Evolutionary conservation across 1,284 basidiomycete species (phyloP).

Genomic region (Ceratobasidium papillatum): DNA sequence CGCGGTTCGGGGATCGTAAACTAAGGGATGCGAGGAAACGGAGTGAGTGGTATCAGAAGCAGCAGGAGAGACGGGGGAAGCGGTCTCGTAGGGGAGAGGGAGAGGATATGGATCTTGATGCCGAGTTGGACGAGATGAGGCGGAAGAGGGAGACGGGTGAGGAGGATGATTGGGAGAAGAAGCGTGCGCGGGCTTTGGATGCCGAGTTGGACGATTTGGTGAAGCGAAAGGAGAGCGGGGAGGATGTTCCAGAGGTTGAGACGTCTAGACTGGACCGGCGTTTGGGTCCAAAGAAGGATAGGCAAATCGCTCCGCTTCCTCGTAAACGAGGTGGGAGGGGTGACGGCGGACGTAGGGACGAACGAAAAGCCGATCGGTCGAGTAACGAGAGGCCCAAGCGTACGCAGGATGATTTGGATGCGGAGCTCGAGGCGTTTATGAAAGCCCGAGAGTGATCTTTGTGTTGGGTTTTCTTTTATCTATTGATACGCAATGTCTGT

Average conservation of each 20-base stretch:
- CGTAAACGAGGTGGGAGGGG: slow-evolving; percentile 17
- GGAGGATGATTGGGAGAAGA: not conserved
- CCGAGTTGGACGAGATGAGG: slow-evolving; percentile 36
- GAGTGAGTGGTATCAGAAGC: slow-evolving; percentile 26
- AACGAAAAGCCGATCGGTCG: not conserved
- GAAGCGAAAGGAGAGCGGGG: slow-evolving; percentile 6
- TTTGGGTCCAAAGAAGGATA: slow-evolving; percentile 30
- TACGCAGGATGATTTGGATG: slow-evolving; percentile 37
- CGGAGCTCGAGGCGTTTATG: slow-evolving; percentile 40
- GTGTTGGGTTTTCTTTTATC: slow-evolving; percentile 7
- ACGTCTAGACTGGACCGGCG: not conserved
- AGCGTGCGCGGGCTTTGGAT: slow-evolving; percentile 6
- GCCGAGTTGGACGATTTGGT: slow-evolving; percentile 28
- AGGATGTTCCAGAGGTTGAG: slow-evolving; percentile 1
- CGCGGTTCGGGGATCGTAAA: slow-evolving; percentile 34
- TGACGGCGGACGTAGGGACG: not conserved
- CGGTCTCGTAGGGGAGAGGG: slow-evolving; percentile 5
- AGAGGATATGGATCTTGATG: slow-evolving; percentile 28
- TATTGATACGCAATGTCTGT: slow-evolving; percentile 11
- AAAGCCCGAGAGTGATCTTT: slow-evolving; percentile 21
- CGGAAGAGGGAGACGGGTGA: slow-evolving; percentile 26
- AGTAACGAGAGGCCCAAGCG: slow-evolving; percentile 25
- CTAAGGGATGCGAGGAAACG: slow-evolving; percentile 31
- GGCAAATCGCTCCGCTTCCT: slow-evolving; percentile 32
- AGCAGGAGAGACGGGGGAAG: slow-evolving; percentile 6